A percentile compares a stretch with the other conserved stretches of the same genome.
phyloP scores from a whole-genome alignment of 2,329 filamentous ascomycete species.

The Clarireedia homoeocarpa region DNA sequence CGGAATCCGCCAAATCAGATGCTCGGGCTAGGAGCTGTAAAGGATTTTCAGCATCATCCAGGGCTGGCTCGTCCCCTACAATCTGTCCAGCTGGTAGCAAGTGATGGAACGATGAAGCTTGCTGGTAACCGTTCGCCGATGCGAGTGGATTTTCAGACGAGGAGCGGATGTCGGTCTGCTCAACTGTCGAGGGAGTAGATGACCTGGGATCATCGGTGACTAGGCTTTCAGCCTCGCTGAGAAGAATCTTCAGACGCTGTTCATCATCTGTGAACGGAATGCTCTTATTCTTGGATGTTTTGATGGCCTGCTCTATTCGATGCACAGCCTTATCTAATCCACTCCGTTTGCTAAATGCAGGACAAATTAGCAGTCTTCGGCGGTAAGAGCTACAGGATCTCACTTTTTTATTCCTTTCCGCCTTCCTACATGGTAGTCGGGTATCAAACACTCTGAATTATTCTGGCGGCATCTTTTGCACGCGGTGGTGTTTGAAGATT shows the following conservation, averaged over 20 bases:
- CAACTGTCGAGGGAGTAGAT: constrained; percentile 6
- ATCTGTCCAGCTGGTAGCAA: neutral
- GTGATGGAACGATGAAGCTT: neutral
- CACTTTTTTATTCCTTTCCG: constrained; percentile 75
- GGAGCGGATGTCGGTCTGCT: neutral
- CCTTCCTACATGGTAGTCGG: constrained; percentile 64
- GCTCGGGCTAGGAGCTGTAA: constrained; percentile 65
- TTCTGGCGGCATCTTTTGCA: constrained; percentile 56
- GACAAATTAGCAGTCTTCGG: neutral
- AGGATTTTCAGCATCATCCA: constrained; percentile 70
- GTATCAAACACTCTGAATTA: constrained; percentile 55
- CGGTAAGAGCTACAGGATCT: constrained; percentile 18
- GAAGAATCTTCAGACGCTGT: constrained; percentile 41
- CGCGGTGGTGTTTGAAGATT: constrained; percentile 36
- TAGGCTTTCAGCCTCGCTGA: constrained; percentile 39
- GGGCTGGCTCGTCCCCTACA: constrained; percentile 45
- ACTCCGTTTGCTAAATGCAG: constrained; percentile 53
- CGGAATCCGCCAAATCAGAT: constrained; percentile 46
- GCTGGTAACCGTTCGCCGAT: neutral
- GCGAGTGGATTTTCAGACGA: neutral
- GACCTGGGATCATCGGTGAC: constrained; percentile 23
- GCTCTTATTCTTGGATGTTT: constrained; percentile 36
- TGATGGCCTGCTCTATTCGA: constrained; percentile 65
- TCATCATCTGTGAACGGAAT: constrained; percentile 35
- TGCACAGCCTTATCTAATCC: constrained; percentile 67